Evolutionary conservation across 176 grass and related monocot genomes (phyloP).

Genomic region (Avena eriantha): DNA sequence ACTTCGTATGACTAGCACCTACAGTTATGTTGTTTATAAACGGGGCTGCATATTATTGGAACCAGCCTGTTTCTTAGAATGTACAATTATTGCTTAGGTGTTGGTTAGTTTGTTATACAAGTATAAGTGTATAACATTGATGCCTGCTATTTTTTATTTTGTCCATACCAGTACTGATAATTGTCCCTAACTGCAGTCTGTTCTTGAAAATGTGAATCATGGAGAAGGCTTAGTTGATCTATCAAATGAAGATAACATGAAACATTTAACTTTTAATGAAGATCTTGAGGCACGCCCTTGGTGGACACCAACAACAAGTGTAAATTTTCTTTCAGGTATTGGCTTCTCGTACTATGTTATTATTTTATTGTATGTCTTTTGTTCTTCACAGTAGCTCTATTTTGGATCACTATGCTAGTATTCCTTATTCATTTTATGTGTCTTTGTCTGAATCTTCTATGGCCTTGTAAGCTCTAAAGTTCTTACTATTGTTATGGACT

Average conservation of each 20-base stretch:
- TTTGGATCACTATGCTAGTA: conserved; percentile 34
- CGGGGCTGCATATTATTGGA: not conserved
- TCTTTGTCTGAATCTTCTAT: not conserved
- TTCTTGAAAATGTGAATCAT: conserved; percentile 67
- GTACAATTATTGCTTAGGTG: conserved; percentile 1
- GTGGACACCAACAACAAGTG: conserved; percentile 78
- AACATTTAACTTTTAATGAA: conserved; percentile 80
- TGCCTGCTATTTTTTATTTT: not conserved
- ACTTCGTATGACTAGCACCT: not conserved
- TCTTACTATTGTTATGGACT: conserved; percentile 26
- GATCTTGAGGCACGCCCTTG: conserved; percentile 85
- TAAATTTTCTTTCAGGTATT: conserved; percentile 89
- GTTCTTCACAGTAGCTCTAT: conserved; percentile 17
- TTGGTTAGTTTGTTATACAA: conserved; percentile 21
- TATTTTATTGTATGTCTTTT: not conserved
- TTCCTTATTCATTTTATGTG: not conserved
- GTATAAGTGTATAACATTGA: not conserved
- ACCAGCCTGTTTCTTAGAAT: not conserved
- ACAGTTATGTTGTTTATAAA: conserved; percentile 9
- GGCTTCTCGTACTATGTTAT: conserved; percentile 12
- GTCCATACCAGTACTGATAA: conserved; percentile 11
- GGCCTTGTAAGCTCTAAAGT: not conserved
- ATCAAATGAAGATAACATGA: conserved; percentile 72
- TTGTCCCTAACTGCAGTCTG: conserved; percentile 48
- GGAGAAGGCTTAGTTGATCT: conserved; percentile 76